phyloP scores from a whole-genome alignment of 108 stramenopile genomes.

The Fragilaria radians region DNA sequence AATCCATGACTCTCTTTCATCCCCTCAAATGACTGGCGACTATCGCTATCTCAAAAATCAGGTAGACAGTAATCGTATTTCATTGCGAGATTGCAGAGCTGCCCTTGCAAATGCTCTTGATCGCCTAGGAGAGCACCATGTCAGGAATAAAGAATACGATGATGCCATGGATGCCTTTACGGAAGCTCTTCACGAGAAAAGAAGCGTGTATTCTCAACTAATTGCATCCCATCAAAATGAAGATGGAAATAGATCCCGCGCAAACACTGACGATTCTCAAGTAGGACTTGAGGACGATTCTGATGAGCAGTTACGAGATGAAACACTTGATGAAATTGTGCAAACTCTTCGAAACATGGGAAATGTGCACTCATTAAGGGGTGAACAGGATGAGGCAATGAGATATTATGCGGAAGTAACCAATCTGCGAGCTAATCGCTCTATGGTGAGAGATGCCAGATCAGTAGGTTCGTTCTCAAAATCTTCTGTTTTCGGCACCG shows the following conservation, averaged over 20 bases:
- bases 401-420: slow-evolving; percentile 70
- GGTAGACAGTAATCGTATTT: slow-evolving; percentile 33
- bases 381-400: slow-evolving; percentile 72
- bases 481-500: slow-evolving; percentile 15
- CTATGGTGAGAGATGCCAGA: slow-evolving; percentile 19
- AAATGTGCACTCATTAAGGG: slow-evolving; percentile 71
- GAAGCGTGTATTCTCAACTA: slow-evolving; percentile 44
- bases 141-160: slow-evolving; percentile 66
- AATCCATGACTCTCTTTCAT: slow-evolving; percentile 1
- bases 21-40: slow-evolving; percentile 40
- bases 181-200: slow-evolving; percentile 63
- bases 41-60: slow-evolving; percentile 45
- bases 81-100: slow-evolving; percentile 30
- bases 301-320: slow-evolving; percentile 18
- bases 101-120: slow-evolving; percentile 49
- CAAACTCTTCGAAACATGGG: slow-evolving; percentile 64
- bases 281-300: not conserved
- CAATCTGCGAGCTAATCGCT: slow-evolving; percentile 41
- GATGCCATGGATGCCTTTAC: slow-evolving; percentile 73
- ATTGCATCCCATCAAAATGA: slow-evolving; percentile 4
- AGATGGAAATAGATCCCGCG: slow-evolving; percentile 1
- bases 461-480: slow-evolving; percentile 16
- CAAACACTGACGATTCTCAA: not conserved
- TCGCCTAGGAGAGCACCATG: slow-evolving; percentile 70
- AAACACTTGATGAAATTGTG: slow-evolving; percentile 57